Evolutionary conservation across 176 grass and related monocot species (phyloP).

Genomic region (Triticum dicoccoides): DNA sequence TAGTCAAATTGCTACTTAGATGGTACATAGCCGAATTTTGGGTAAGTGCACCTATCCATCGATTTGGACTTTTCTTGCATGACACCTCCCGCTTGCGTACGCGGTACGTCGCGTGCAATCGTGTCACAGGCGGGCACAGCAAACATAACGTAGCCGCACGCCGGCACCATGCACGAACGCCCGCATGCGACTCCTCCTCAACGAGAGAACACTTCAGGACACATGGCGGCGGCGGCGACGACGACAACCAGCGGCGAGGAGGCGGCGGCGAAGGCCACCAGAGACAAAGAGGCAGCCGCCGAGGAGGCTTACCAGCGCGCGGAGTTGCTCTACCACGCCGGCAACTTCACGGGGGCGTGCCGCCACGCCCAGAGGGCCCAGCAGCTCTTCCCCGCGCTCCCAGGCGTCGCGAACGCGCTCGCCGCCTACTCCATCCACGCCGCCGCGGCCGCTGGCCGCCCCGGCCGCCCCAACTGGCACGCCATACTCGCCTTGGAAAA

Average conservation of each 20-base stretch:
- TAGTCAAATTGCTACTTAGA: too few species aligned
- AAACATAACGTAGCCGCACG: neutral
- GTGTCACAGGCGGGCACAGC: neutral
- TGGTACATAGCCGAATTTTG: too few species aligned
- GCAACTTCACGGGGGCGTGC: slow-evolving; percentile 3
- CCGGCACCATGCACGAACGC: neutral
- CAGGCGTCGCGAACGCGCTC: neutral
- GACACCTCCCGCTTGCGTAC: too few species aligned
- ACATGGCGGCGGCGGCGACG: neutral
- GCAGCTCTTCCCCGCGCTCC: neutral
- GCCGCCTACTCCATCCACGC: slow-evolving; percentile 30
- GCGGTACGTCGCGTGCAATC: neutral
- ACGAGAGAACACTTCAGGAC: neutral
- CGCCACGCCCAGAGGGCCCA: neutral
- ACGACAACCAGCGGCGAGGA: neutral
- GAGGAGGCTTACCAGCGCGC: slow-evolving; percentile 13
- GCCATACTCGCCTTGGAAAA: neutral
- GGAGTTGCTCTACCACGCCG: slow-evolving; percentile 28
- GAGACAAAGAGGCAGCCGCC: neutral
- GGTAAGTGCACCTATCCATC: too few species aligned
- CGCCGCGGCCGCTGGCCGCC: neutral
- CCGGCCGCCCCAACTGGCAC: neutral
- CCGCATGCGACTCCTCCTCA: neutral
- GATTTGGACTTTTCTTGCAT: too few species aligned
- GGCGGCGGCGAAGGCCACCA: neutral